phyloP scores from a whole-genome alignment of 106 monocot genomes.

The Dendrobium nobile region DNA sequence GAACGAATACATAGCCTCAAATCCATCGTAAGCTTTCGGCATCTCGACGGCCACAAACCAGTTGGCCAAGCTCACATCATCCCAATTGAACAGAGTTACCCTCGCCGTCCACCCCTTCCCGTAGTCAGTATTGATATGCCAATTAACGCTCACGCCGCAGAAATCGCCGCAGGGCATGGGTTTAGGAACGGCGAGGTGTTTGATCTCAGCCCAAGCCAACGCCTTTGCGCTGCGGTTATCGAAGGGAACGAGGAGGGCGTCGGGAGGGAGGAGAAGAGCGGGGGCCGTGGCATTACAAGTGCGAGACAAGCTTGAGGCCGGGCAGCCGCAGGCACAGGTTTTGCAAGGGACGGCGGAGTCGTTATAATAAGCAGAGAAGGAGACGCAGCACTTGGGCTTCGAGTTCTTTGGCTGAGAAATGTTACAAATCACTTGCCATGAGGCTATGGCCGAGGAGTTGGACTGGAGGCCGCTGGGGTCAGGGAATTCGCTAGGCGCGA shows the following conservation, averaged over 20 bases:
- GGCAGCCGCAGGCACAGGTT: slow-evolving; percentile 83
- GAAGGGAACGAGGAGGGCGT: slow-evolving; percentile 62
- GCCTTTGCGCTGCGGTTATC: slow-evolving; percentile 44
- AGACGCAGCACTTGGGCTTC: slow-evolving; percentile 76
- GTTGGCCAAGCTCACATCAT: slow-evolving; percentile 24
- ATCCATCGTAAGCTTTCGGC: slow-evolving; percentile 50
- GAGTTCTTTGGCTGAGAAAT: slow-evolving; percentile 29
- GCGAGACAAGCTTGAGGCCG: not conserved
- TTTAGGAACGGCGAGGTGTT: slow-evolving; percentile 31
- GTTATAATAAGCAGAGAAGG: slow-evolving; percentile 82
- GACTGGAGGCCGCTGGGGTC: slow-evolving; percentile 59
- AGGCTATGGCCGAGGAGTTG: slow-evolving; percentile 39
- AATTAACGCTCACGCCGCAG: slow-evolving; percentile 72
- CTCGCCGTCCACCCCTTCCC: slow-evolving; percentile 49
- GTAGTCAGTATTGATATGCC: slow-evolving; percentile 57
- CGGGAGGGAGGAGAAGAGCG: slow-evolving; percentile 47
- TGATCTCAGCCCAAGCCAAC: slow-evolving; percentile 30
- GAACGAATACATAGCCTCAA: slow-evolving; percentile 54
- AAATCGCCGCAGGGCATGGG: slow-evolving; percentile 58
- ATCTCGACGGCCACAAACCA: slow-evolving; percentile 61
- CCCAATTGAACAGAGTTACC: slow-evolving; percentile 73
- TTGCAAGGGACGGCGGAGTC: slow-evolving; percentile 72
- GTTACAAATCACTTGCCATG: slow-evolving; percentile 79
- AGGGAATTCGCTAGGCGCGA: slow-evolving; percentile 50
- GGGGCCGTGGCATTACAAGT: slow-evolving; percentile 57